phyloP scores from a whole-genome alignment of 2,329 filamentous ascomycete genomes.

The Samsoniella hepiali region DNA sequence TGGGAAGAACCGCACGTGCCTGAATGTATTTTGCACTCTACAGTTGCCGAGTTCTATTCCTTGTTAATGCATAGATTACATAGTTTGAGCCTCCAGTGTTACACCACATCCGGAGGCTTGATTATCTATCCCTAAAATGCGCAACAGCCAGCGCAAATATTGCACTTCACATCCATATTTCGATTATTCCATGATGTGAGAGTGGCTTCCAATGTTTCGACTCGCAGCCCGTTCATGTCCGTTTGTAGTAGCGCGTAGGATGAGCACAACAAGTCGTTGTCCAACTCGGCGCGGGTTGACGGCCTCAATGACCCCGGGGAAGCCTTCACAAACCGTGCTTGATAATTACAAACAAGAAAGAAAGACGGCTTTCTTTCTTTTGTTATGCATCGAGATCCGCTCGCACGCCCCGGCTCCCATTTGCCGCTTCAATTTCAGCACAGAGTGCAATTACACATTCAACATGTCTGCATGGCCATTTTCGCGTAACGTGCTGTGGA shows the following conservation, averaged over 20 bases:
- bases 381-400: too few relatives aligned
- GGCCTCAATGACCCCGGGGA: too few relatives aligned
- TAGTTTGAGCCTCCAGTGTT: too few relatives aligned
- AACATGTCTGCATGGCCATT: conserved; percentile 27
- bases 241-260: background rate
- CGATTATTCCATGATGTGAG: background rate
- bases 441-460: background rate
- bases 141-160: background rate
- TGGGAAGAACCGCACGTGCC: background rate
- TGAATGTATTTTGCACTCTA: background rate
- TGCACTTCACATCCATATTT: background rate
- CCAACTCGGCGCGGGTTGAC: too few relatives aligned
- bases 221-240: background rate
- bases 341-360: too few relatives aligned
- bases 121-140: too few relatives aligned
- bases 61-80: too few relatives aligned
- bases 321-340: too few relatives aligned
- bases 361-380: too few relatives aligned
- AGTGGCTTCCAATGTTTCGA: background rate
- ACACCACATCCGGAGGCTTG: too few relatives aligned
- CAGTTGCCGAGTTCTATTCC: too few relatives aligned
- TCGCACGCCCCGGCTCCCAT: background rate
- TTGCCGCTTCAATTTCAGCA: background rate
- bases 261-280: too few relatives aligned
- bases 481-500: conserved; percentile 68